Percentiles rank a stretch among this genome's conserved stretches.
phyloP scores from a whole-genome alignment of 768 basidiomycete species.

The Aureoboletus auriporus region DNA sequence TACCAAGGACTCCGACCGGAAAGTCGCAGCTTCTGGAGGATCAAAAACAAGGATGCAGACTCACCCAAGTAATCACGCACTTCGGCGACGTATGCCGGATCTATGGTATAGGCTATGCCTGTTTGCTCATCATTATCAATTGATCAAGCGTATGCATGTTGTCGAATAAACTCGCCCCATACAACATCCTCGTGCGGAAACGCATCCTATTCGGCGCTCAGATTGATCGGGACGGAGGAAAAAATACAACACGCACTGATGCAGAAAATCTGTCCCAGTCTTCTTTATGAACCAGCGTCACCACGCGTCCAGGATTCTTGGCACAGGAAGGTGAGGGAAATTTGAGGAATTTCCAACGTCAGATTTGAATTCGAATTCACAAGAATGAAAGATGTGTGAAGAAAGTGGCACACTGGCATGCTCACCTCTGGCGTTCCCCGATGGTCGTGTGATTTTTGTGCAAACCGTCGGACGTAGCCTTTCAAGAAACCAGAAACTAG shows the following conservation, averaged over 20 bases:
- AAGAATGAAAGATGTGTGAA: neutral
- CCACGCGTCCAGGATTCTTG: constrained; percentile 83
- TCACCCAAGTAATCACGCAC: constrained; percentile 82
- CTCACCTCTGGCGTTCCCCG: constrained; percentile 80
- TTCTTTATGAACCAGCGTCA: constrained; percentile 82
- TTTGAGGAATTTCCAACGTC: neutral
- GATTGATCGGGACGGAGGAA: neutral
- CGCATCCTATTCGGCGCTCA: constrained; percentile 19
- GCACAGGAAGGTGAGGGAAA: neutral
- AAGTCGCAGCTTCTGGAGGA: neutral
- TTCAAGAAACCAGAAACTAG: constrained; percentile 81
- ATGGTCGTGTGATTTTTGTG: constrained; percentile 90
- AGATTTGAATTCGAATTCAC: neutral
- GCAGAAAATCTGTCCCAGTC: constrained; percentile 79
- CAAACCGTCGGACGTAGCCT: constrained; percentile 86
- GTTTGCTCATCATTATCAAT: neutral
- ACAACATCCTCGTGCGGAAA: constrained; percentile 31
- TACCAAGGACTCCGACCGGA: neutral
- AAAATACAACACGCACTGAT: constrained; percentile 42
- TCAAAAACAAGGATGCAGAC: constrained; percentile 1
- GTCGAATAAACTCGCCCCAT: constrained; percentile 57
- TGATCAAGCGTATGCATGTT: neutral
- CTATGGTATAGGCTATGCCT: constrained; percentile 88
- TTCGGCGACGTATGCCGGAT: constrained; percentile 67
- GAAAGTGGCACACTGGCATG: neutral